Evolutionary conservation across 129 eudicot species (phyloP).

Genomic region (Helianthus annuus): DNA sequence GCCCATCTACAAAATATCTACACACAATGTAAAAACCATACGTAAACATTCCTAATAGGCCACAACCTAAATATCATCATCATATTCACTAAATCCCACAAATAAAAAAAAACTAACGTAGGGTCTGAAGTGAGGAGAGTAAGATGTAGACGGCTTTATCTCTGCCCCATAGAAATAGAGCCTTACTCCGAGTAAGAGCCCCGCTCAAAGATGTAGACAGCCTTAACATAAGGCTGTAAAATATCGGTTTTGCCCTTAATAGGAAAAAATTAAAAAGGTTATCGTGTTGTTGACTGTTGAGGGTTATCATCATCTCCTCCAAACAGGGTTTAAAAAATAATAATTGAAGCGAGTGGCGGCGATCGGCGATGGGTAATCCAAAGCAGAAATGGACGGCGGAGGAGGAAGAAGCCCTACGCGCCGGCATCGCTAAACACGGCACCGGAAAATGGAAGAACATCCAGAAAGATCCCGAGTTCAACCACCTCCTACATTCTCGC

Average conservation of each 20-base stretch:
- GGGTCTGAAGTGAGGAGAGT: no score
- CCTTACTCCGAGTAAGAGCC: no score
- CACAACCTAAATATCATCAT: no score
- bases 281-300: neutral
- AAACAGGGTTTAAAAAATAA: conserved; percentile 19
- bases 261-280: neutral
- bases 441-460: conserved; percentile 93
- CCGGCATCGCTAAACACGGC: conserved; percentile 88
- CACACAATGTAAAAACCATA: no score
- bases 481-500: conserved; percentile 61
- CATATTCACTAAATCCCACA: no score
- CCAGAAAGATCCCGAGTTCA: conserved; percentile 81
- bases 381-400: conserved; percentile 92
- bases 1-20: no score
- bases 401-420: conserved; percentile 90
- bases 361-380: conserved; percentile 73
- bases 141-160: no score
- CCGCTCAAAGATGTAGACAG: no score
- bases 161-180: no score
- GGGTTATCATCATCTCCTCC: neutral
- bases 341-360: neutral
- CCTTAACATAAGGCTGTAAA: neutral
- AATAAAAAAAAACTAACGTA: no score
- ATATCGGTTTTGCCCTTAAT: conserved; percentile 6
- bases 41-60: no score